Conservation (phyloP, 345 rosid species). For the Citrus mangshanensis region DNA sequence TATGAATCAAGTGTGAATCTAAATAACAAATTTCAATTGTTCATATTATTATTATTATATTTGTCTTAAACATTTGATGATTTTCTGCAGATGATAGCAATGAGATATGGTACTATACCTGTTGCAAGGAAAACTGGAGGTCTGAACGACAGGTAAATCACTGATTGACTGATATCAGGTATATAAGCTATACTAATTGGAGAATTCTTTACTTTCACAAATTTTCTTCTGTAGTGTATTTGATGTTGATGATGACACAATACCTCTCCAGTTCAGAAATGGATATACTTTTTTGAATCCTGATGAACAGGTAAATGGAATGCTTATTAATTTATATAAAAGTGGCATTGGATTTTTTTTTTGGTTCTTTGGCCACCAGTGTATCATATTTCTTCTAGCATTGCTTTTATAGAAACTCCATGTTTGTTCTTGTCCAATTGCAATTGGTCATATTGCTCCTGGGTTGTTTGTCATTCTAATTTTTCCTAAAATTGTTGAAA, state of each 20-base stretch:
- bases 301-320: slow-evolving; percentile 64
- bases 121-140: slow-evolving; percentile 91
- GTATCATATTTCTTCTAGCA: not conserved
- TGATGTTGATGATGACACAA: slow-evolving; percentile 74
- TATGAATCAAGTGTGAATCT: not conserved
- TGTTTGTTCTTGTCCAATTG: not conserved
- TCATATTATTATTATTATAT: not conserved
- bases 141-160: slow-evolving; percentile 76
- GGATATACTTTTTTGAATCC: slow-evolving; percentile 72
- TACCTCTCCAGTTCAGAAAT: slow-evolving; percentile 64
- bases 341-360: not conserved
- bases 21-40: not conserved
- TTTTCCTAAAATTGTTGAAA: not conserved
- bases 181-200: slow-evolving; percentile 5
- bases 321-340: not conserved
- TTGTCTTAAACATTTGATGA: not conserved
- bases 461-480: not conserved
- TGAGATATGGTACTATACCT: slow-evolving; percentile 91
- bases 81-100: slow-evolving; percentile 78
- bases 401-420: not conserved
- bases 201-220: slow-evolving; percentile 7
- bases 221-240: slow-evolving; percentile 53
- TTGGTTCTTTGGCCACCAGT: not conserved
- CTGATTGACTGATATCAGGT: not conserved
- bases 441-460: not conserved